Base-by-base conservation (phyloP, 805 yeast genomes). In the Starmerella etchellsii region DNA sequence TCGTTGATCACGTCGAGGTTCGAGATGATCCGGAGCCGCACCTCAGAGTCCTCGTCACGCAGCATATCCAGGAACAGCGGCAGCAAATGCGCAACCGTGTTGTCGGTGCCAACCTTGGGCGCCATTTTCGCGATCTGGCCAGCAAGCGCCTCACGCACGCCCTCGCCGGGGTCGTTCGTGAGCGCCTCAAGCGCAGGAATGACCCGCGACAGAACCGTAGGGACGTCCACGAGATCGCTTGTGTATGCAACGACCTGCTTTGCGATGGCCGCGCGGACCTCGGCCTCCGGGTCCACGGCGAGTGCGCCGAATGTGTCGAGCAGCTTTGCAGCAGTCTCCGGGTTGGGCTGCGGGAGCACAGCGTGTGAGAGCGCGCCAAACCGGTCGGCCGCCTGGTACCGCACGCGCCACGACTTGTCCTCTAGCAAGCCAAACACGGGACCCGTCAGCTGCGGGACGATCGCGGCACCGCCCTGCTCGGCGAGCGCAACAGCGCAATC, bases 351-450 rank as follows among this genome's bases (percentile, higher is more conserved):
- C 19, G 37, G 21, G 20, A 41, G 36, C 55, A 87, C 77, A 49
- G 74, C 76, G 15, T 63, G 52, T 2, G 93, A 83, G 45, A 91
- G 71, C 47, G 68, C 66, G 52, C 78, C 82, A 56, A 85, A 87
- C 54, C 85, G 72, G 59, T 88, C 96, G n/a, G 96, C 95, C 26
- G 94, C 94, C 78, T 91, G 85, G 63, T 88, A 91, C 56, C 98
- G 78, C 42, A 91, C 97, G 62, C 98, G 77, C 99, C 99, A 91
- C 56, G 94, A 80, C 62, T 82, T 84, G 64, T 91, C 98, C 49
- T 70, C 73, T 43, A 83, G 78, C 50, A 91, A 69, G 49, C 74
- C 74, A 49, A 79, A 69, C 2, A 94, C 70, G 48, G 78, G 55
- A 18, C 49, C 51, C 20, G 57, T 54, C 24, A 66, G 47, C 36